Conservation (phyloP, 257 asterid species). For the Solanum chilense region DNA sequence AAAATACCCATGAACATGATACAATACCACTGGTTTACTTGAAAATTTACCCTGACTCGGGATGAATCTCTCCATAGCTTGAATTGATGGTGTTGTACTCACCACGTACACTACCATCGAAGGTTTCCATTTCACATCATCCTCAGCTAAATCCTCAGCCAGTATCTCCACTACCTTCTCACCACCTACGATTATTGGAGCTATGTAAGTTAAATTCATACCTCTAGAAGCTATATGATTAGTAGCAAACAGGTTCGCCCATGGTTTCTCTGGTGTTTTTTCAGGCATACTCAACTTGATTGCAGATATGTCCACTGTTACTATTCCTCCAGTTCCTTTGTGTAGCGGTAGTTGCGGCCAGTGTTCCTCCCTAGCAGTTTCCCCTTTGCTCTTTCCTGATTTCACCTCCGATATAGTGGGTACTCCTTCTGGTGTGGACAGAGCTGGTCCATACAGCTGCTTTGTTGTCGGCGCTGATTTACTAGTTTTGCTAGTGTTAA, state of each 20-base stretch:
- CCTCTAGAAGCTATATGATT: not conserved
- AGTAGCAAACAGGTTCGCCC: not conserved
- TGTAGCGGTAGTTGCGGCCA: not conserved
- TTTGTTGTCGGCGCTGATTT: too few species aligned
- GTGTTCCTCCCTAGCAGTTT: too few species aligned
- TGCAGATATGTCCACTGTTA: too few species aligned
- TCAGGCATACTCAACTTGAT: not conserved
- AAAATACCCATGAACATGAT: not conserved
- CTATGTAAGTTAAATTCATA: too few species aligned
- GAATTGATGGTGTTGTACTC: not conserved
- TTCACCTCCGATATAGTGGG: too few species aligned
- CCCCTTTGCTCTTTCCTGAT: not conserved
- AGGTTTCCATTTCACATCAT: not conserved
- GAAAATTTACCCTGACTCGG: not conserved
- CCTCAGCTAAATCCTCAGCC: not conserved
- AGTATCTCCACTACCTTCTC: not conserved
- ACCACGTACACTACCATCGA: not conserved
- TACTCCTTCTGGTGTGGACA: not conserved
- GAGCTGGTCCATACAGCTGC: not conserved
- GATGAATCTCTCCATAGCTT: not conserved
- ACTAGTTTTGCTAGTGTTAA: not conserved
- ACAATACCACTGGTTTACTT: too few species aligned
- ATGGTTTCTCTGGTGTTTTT: not conserved
- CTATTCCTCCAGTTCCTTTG: not conserved
- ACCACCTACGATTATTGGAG: not conserved